phyloP scores from a whole-genome alignment of 1,284 basidiomycete species.

The Fomitopsis schrenkii region DNA sequence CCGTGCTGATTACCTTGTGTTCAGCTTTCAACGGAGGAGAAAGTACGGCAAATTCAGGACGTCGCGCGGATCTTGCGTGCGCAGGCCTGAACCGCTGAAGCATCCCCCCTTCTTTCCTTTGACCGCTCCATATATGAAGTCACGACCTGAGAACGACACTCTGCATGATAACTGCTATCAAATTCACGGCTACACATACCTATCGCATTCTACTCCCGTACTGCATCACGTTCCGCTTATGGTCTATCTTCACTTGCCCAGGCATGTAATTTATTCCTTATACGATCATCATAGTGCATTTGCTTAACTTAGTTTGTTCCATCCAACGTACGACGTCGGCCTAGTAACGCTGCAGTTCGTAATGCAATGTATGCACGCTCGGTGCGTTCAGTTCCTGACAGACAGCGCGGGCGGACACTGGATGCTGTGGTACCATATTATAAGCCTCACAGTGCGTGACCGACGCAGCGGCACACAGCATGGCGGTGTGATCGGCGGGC shows the following conservation, averaged over 20 bases:
- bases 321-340: too few relatives aligned
- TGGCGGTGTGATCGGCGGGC: background rate
- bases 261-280: background rate
- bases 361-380: too few relatives aligned
- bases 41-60: conserved; percentile 40
- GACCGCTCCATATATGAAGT: background rate
- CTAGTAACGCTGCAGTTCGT: too few relatives aligned
- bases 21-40: conserved; percentile 52
- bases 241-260: background rate
- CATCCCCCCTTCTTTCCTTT: too few relatives aligned
- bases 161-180: background rate
- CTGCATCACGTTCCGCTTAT: background rate
- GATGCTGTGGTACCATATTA: too few relatives aligned
- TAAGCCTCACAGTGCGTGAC: too few relatives aligned
- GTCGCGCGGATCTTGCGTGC: conserved; percentile 22
- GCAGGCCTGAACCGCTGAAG: background rate
- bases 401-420: too few relatives aligned
- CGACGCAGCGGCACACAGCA: too few relatives aligned
- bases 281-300: background rate
- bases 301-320: background rate
- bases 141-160: background rate
- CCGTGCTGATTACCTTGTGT: background rate
- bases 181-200: background rate
- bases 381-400: too few relatives aligned
- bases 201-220: background rate